phyloP scores from a whole-genome alignment of 139 green algal species.

The Picochlorum sp. region DNA sequence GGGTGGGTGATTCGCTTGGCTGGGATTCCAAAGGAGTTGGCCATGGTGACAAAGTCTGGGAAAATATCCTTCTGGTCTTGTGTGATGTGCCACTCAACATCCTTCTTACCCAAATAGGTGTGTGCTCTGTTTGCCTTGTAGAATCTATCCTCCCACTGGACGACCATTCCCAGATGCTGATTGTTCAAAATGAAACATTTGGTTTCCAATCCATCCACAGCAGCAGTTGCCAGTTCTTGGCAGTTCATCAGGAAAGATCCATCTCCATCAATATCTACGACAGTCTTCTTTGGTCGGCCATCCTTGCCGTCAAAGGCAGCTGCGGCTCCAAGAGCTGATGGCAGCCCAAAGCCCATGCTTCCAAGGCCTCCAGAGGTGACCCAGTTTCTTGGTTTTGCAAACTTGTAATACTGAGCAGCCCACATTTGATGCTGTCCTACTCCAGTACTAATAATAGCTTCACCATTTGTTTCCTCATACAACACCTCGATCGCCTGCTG shows the following conservation, averaged over 20 bases:
- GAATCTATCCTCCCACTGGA: conserved; percentile 98
- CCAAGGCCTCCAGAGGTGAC: conserved; percentile 86
- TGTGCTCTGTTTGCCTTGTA: conserved; percentile 98
- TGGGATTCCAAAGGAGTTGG: conserved; percentile 66
- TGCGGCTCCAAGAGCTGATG: conserved; percentile 83
- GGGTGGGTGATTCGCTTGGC: conserved; percentile 61
- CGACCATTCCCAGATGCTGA: conserved; percentile 99
- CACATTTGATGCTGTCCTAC: conserved; percentile 99
- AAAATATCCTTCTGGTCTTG: conserved; percentile 87
- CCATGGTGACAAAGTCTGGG: conserved; percentile 93
- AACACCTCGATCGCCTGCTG: conserved; percentile 89
- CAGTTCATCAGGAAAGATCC: conserved; percentile 97
- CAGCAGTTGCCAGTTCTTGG: conserved; percentile 89
- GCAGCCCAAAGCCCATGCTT: conserved; percentile 98
- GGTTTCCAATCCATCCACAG: conserved; percentile 85
- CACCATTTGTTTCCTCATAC: conserved; percentile 86
- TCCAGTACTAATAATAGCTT: conserved; percentile 94
- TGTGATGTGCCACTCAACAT: conserved; percentile 53
- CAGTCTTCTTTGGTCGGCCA: conserved; percentile 48
- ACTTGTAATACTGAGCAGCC: conserved; percentile 91
- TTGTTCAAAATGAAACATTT: conserved; percentile 99
- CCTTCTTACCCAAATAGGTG: conserved; percentile 89
- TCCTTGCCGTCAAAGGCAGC: conserved; percentile 73
- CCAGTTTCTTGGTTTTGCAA: conserved; percentile 66
- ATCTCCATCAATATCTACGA: conserved; percentile 98